Conservation (phyloP, 768 basidiomycete species). For the Leccinum imitatum region DNA sequence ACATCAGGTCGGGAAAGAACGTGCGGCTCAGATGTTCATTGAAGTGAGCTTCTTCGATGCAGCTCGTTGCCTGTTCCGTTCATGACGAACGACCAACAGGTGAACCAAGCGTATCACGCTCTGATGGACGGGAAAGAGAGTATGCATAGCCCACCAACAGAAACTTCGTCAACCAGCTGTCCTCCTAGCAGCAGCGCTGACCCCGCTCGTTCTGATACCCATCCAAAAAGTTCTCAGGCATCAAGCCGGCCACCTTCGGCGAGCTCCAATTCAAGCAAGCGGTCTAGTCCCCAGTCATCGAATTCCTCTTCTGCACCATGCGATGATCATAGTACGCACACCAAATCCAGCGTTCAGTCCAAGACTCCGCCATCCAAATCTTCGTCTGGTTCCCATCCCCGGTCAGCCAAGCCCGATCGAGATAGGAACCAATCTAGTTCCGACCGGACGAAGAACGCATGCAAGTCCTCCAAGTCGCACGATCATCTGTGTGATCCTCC, state of each 20-base stretch:
- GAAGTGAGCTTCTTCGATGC: conserved; percentile 39
- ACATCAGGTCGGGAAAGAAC: conserved; percentile 49
- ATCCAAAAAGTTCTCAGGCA: conserved; percentile 24
- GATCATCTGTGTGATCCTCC: conserved; percentile 24
- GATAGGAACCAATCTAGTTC: conserved; percentile 18
- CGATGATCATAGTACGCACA: conserved; percentile 11
- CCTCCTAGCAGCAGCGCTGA: conserved; percentile 20
- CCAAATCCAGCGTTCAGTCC: conserved; percentile 14
- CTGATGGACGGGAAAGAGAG: conserved; percentile 45
- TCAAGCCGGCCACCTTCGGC: conserved; percentile 35
- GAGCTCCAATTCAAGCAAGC: conserved; percentile 28
- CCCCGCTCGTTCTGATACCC: conserved; percentile 23
- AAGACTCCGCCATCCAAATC: conserved; percentile 14
- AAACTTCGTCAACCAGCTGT: conserved; percentile 25
- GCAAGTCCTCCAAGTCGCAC: conserved; percentile 21
- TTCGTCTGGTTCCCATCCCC: conserved; percentile 18
- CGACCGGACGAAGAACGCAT: conserved; percentile 20
- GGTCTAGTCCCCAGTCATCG: conserved; percentile 13
- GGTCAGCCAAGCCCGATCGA: conserved; percentile 11
- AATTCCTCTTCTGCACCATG: conserved; percentile 14
- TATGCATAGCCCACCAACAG: conserved; percentile 27
- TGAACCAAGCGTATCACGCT: conserved; percentile 55
- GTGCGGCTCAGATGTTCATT: conserved; percentile 54
- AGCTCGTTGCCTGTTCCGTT: neutral
- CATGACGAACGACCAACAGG: conserved; percentile 31